Percentiles rank a stretch among this genome's conserved stretches.
phyloP scores from a whole-genome alignment of 2,329 filamentous ascomycete species.

The Verticillium nonalfalfae region DNA sequence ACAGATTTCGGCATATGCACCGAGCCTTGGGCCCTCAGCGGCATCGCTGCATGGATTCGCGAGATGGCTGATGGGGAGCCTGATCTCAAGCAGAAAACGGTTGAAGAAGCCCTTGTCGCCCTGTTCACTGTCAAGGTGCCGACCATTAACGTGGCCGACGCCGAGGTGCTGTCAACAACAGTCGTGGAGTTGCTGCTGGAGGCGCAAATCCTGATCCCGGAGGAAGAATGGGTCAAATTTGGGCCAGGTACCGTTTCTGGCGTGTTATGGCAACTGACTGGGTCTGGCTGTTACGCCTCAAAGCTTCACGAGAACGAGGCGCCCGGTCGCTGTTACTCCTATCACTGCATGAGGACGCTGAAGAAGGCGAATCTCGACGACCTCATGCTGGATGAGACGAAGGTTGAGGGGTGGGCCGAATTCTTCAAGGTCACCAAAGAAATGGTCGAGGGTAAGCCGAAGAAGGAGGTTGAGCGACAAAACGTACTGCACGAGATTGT shows the following conservation, averaged over 20 bases:
- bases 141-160: constrained; percentile 97
- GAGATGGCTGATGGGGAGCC: constrained; percentile 86
- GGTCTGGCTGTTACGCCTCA: constrained; percentile 83
- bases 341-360: constrained; percentile 87
- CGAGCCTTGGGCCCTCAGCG: constrained; percentile 90
- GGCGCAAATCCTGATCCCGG: constrained; percentile 70
- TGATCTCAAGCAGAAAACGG: constrained; percentile 76
- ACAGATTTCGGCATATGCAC: constrained; percentile 77
- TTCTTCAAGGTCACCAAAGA: constrained; percentile 83
- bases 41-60: constrained; percentile 80
- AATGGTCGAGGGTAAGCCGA: constrained; percentile 61
- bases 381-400: constrained; percentile 61
- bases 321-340: constrained; percentile 79
- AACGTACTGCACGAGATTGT: constrained; percentile 95
- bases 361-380: constrained; percentile 89
- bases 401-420: constrained; percentile 78
- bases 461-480: constrained; percentile 87
- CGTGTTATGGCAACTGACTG: constrained; percentile 88
- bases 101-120: constrained; percentile 81
- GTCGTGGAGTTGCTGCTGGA: constrained; percentile 77
- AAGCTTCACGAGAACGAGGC: constrained; percentile 69
- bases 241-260: constrained; percentile 74
- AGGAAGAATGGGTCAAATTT: constrained; percentile 98
- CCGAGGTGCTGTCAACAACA: constrained; percentile 73
- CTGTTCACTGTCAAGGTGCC: constrained; percentile 93